Base-by-base conservation (phyloP, 495 filamentous ascomycete genomes). In the Penicillium ochrochloron region DNA sequence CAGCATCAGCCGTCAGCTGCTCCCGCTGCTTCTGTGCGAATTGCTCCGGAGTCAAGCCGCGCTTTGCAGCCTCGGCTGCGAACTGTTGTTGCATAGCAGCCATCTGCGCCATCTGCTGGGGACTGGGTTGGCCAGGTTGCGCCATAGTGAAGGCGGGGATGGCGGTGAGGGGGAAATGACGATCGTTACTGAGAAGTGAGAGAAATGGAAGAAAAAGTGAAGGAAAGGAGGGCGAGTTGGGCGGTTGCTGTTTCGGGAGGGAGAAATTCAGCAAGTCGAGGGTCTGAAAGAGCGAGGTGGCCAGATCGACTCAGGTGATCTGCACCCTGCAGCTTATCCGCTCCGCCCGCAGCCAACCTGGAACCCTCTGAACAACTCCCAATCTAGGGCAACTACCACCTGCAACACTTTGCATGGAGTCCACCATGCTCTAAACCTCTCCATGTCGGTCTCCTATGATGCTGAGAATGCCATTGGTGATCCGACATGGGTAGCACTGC, bases 41-140 rank as follows among this genome's bases (percentile, higher is more conserved):
- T 76, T 92, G 81, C 61, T 89, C 88, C 1, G 90, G 89, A 2
- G 88, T 88, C 86, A 93, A 84, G 68, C 90, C 90, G 68, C 87
- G 83, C 78, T 85, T 88, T 67, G 89, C 82, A 39, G 90, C 90
- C 76, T 93, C 89, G 54, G 83, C 83, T 52, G 90, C 90, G 65
- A 97, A 81, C 77, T 95, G 92, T 71, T 89, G 86, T 73, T 96
- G 92, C 86, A 97, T 94, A 23, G 82, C 82, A 25, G 84, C 85
- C 63, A 97, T 89, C 80, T 97, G 92, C 29, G 84, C 85, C 63
- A 97, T 89, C 80, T 97, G 92, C 79, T 97, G 89, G 62, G 92
- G 92, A 25, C 86, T 83, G n/a, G 91, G 91, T 80, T 88, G 88
- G 70, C 87, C 87, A 48, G 82, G 80, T 33, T 75, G 67, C 29